Evolutionary conservation across 2,329 filamentous ascomycete genomes (phyloP).

Genomic region (Seiridium cupressi): DNA sequence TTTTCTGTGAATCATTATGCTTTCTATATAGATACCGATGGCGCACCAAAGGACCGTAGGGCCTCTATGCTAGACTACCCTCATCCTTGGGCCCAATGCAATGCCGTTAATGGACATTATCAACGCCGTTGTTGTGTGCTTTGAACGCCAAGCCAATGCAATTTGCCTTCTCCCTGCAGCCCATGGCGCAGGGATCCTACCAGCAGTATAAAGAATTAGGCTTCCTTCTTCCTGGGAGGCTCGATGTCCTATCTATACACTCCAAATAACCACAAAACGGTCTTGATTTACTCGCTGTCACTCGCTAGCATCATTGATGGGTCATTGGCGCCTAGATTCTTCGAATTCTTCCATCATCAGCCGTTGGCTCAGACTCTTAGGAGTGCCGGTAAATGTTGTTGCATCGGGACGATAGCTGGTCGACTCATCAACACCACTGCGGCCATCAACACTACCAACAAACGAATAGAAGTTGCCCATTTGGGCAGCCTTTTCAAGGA

Average conservation of each 20-base stretch:
- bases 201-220: neutral
- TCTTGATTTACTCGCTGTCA: neutral
- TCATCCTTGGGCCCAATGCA: neutral
- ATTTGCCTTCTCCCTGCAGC: neutral
- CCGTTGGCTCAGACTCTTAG: conserved; percentile 47
- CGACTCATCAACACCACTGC: conserved; percentile 46
- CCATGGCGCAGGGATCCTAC: no score
- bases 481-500: conserved; percentile 47
- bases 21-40: no score
- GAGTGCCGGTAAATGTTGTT: conserved; percentile 38
- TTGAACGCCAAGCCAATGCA: neutral
- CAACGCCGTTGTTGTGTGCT: neutral
- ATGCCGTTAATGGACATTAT: neutral
- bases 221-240: neutral
- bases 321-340: conserved; percentile 12
- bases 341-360: conserved; percentile 47
- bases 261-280: neutral
- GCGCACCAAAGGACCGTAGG: no score
- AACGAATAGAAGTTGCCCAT: conserved; percentile 49
- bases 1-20: no score
- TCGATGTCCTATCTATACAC: neutral
- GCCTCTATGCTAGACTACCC: no score
- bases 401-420: conserved; percentile 40
- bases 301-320: neutral
- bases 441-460: conserved; percentile 52